A percentile compares a stretch with the other conserved stretches of the same genome.
phyloP scores from a whole-genome alignment of 2,329 filamentous ascomycete genomes.

The Esteya vermicola region DNA sequence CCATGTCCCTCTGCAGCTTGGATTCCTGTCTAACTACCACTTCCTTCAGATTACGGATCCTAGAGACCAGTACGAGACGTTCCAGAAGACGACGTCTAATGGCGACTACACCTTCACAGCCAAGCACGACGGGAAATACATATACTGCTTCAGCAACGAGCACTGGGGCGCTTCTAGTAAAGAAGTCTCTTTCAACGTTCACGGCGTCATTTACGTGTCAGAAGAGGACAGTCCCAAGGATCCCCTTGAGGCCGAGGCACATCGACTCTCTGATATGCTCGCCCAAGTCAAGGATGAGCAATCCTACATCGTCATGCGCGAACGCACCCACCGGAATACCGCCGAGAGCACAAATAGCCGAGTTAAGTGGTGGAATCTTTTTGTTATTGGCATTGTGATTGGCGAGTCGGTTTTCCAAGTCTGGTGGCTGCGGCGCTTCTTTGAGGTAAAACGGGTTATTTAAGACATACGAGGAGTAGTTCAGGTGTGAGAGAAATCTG shows the following conservation, averaged over 20 bases:
- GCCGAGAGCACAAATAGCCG: slow-evolving; percentile 95
- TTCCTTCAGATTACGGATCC: slow-evolving; percentile 62
- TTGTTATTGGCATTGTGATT: slow-evolving; percentile 78
- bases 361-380: slow-evolving; percentile 99
- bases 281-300: slow-evolving; percentile 95
- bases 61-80: slow-evolving; percentile 56
- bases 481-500: neutral
- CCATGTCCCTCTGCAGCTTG: too few species aligned
- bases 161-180: slow-evolving; percentile 93
- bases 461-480: slow-evolving; percentile 18
- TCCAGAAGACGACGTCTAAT: slow-evolving; percentile 68
- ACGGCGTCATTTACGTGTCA: slow-evolving; percentile 93
- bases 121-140: slow-evolving; percentile 70
- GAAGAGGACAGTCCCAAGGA: slow-evolving; percentile 74
- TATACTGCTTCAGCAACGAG: slow-evolving; percentile 99
- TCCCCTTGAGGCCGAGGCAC: slow-evolving; percentile 83
- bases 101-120: slow-evolving; percentile 91
- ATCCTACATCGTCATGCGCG: slow-evolving; percentile 86
- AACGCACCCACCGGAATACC: slow-evolving; percentile 94
- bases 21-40: too few species aligned
- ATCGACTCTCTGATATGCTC: slow-evolving; percentile 69
- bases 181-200: slow-evolving; percentile 98
- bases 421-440: slow-evolving; percentile 98
- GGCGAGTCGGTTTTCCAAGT: slow-evolving; percentile 96
- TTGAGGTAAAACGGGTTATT: slow-evolving; percentile 65